These are phyloP conservation scores for Cymbopogon flexuosus DNA, from an alignment of 202 grass and related monocot genomes.

Conservation along the genomic window DNA sequence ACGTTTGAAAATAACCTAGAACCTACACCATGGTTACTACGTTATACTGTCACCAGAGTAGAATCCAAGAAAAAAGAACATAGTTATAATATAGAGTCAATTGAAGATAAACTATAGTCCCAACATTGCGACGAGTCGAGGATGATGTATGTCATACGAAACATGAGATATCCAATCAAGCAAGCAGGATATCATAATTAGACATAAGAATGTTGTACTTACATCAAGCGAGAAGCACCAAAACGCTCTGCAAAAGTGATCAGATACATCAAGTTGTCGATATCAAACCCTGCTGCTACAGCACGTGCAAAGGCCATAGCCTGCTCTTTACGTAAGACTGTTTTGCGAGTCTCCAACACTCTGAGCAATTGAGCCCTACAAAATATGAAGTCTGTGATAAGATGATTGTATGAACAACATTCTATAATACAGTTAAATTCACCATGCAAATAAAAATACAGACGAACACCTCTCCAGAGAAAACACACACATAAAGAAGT, in stretches of 20 bases:
- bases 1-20: conserved; percentile 3
- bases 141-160: conserved; percentile 9
- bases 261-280: conserved; percentile 69
- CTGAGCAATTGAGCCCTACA: conserved; percentile 83
- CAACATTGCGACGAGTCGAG: not conserved
- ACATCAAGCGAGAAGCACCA: conserved; percentile 86
- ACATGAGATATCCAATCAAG: conserved; percentile 2
- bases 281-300: conserved; percentile 86
- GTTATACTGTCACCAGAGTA: not conserved
- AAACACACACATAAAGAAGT: conserved; percentile 3
- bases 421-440: conserved; percentile 7
- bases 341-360: conserved; percentile 84
- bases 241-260: conserved; percentile 79
- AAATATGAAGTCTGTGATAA: conserved; percentile 14
- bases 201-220: conserved; percentile 32
- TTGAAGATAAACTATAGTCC: not conserved
- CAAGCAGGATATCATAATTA: not conserved
- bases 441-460: conserved; percentile 1
- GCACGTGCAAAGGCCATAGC: conserved; percentile 98
- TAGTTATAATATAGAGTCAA: not conserved
- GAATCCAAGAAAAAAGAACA: not conserved
- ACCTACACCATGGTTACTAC: not conserved
- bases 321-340: conserved; percentile 82
- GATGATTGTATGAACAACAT: conserved; percentile 8
- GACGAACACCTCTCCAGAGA: not conserved